Percentiles rank a stretch among this genome's conserved stretches.
phyloP scores from a whole-genome alignment of 2,329 filamentous ascomycete genomes.

The Orbilia oligospora region DNA sequence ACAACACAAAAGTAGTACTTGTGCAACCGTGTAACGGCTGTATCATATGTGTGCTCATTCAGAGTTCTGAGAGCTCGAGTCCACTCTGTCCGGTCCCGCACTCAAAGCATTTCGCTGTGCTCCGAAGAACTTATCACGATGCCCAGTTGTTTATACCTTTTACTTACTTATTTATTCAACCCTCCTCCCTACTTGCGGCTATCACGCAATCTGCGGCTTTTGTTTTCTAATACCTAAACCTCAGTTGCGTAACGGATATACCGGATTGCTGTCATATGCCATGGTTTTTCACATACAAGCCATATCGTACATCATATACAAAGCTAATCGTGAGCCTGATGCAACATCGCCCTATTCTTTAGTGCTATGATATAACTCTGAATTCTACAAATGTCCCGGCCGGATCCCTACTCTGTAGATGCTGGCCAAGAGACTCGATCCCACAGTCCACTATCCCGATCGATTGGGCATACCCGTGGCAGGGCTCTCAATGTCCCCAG shows the following conservation, averaged over 20 bases:
- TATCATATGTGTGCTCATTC: neutral
- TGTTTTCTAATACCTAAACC: neutral
- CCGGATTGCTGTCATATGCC: too few species aligned
- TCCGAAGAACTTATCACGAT: neutral
- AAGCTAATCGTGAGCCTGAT: conserved; percentile 2
- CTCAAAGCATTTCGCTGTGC: too few species aligned
- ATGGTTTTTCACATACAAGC: neutral
- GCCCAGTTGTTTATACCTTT: neutral
- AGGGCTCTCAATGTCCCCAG: conserved; percentile 10
- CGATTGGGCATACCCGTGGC: conserved; percentile 44
- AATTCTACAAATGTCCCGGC: conserved; percentile 35
- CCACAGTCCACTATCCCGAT: conserved; percentile 7
- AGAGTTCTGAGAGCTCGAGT: neutral
- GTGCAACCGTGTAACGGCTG: neutral
- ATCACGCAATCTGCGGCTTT: conserved; percentile 8
- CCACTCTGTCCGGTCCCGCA: neutral
- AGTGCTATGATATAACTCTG: conserved; percentile 42
- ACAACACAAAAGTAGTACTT: conserved; percentile 35
- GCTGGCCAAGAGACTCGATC: conserved; percentile 27
- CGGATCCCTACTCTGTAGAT: conserved; percentile 24
- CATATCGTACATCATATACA: neutral
- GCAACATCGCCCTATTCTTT: neutral
- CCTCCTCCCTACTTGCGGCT: neutral
- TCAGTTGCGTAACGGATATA: neutral
- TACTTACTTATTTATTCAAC: too few species aligned